These are phyloP conservation scores for Flaveria bidentis DNA, from an alignment of 129 eudicot genomes.

Conservation along the genomic window DNA sequence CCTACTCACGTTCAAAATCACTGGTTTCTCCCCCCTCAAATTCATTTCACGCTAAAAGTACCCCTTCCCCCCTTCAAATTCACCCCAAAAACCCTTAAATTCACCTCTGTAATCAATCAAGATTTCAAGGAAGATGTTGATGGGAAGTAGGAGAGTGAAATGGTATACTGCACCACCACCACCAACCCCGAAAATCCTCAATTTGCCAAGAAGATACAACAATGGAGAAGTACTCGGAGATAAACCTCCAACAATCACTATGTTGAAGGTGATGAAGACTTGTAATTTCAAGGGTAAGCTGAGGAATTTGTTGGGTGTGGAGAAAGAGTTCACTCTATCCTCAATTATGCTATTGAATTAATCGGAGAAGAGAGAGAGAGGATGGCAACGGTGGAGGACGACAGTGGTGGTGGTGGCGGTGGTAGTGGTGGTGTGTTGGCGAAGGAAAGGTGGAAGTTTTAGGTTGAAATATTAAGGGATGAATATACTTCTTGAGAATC, in stretches of 20 bases:
- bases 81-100: constrained; percentile 24
- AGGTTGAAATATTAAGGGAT: constrained; percentile 84
- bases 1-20: too few relatives aligned
- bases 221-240: constrained; percentile 31
- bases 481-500: constrained; percentile 80
- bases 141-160: constrained; percentile 44
- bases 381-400: constrained; percentile 34
- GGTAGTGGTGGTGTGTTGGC: constrained; percentile 34
- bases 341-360: constrained; percentile 42
- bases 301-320: constrained; percentile 57
- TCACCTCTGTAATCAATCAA: constrained; percentile 6
- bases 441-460: constrained; percentile 84
- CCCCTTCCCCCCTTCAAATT: constrained; percentile 25
- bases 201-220: constrained; percentile 55
- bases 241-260: constrained; percentile 29
- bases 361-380: constrained; percentile 38
- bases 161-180: constrained; percentile 71
- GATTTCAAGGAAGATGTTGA: constrained; percentile 33
- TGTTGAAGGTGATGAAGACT: neutral
- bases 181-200: constrained; percentile 71
- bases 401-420: neutral
- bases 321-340: constrained; percentile 42
- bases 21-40: too few relatives aligned
- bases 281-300: constrained; percentile 43
- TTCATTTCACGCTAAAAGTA: constrained; percentile 39